A percentile compares a stretch with the other conserved stretches of the same genome.
These are phyloP conservation scores for Artomyces pyxidatus DNA, from an alignment of 768 basidiomycete species.

Conservation along the genomic window DNA sequence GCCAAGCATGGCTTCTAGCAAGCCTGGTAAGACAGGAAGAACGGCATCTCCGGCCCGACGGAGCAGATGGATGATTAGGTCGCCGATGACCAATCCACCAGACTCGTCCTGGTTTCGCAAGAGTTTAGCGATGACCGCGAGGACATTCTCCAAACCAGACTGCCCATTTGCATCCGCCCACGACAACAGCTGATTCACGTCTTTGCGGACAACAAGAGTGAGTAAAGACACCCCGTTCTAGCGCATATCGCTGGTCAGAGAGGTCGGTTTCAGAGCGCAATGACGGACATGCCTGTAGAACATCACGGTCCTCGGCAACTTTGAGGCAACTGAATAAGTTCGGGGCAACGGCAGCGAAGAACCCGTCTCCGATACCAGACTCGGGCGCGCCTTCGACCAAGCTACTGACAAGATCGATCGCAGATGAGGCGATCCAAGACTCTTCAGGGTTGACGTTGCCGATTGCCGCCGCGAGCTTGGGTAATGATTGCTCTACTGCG, in stretches of 20 bases:
- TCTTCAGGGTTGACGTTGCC: slow-evolving; percentile 48
- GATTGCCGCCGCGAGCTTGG: slow-evolving; percentile 62
- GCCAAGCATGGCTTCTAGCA: slow-evolving; percentile 75
- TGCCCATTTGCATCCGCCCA: slow-evolving; percentile 66
- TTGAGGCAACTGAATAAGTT: slow-evolving; percentile 63
- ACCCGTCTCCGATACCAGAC: slow-evolving; percentile 66
- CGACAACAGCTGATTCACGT: slow-evolving; percentile 67
- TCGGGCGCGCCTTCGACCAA: slow-evolving; percentile 60
- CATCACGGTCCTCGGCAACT: slow-evolving; percentile 78
- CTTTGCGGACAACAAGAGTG: slow-evolving; percentile 81
- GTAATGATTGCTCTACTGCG: slow-evolving; percentile 67
- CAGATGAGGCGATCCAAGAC: slow-evolving; percentile 70
- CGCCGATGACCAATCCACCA: slow-evolving; percentile 88
- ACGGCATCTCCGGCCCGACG: slow-evolving; percentile 75
- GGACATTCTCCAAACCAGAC: slow-evolving; percentile 66
- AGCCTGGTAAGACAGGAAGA: slow-evolving; percentile 77
- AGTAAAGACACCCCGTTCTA: slow-evolving; percentile 81
- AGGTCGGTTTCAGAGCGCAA: neutral
- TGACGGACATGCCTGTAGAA: slow-evolving; percentile 48
- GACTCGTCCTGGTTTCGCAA: slow-evolving; percentile 81
- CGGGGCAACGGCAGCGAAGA: slow-evolving; percentile 70
- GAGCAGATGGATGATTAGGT: slow-evolving; percentile 89
- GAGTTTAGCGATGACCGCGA: slow-evolving; percentile 70
- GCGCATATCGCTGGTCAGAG: neutral
- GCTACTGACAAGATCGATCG: slow-evolving; percentile 73